Conservation (phyloP, 331 rosid species). For the Acacia pycnantha region DNA sequence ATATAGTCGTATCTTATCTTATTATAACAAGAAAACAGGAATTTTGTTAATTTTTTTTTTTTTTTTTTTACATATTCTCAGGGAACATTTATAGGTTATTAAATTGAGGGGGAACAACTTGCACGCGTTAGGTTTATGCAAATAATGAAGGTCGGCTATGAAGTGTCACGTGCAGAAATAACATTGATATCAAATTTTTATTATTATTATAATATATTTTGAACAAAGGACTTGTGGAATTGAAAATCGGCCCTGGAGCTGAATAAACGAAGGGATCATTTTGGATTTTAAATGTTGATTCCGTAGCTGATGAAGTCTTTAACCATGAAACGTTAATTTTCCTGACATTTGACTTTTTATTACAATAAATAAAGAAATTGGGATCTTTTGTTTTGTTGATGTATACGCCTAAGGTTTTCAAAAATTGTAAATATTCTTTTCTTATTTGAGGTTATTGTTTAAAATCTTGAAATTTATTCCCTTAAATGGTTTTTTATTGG, state of each 20-base stretch:
- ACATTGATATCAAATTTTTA: neutral
- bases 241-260: neutral
- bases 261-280: neutral
- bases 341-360: neutral
- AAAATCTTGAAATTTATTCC: neutral
- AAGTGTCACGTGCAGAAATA: conserved; percentile 22
- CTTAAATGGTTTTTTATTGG: neutral
- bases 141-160: conserved; percentile 16
- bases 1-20: neutral
- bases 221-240: neutral
- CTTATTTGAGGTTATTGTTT: neutral
- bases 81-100: neutral
- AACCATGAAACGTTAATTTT: neutral
- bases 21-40: neutral
- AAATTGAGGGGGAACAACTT: conserved; percentile 7
- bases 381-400: neutral
- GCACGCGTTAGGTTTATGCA: conserved; percentile 23
- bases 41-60: neutral
- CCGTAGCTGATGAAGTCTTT: no score
- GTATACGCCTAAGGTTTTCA: neutral
- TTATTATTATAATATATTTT: neutral
- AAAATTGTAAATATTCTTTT: neutral
- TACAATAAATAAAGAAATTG: no score
- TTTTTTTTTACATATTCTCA: neutral
- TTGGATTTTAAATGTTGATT: neutral